Percentiles rank a stretch among this genome's conserved stretches.
These are phyloP conservation scores for Annulohypoxylon nitens DNA, from an alignment of 495 filamentous ascomycete species.

Conservation along the genomic window DNA sequence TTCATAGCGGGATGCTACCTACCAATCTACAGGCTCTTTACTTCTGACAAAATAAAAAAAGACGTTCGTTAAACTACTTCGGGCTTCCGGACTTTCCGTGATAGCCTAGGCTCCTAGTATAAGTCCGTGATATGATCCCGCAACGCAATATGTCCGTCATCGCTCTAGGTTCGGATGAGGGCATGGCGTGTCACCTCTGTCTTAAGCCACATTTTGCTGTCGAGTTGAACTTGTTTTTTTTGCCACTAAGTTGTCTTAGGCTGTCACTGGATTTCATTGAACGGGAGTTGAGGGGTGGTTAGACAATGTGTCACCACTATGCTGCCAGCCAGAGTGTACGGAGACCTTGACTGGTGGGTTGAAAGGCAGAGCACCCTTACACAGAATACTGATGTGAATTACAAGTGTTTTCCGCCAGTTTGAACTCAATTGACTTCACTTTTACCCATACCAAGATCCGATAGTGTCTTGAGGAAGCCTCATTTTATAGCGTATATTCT, in stretches of 20 bases:
- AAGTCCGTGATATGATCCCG: not conserved
- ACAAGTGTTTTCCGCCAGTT: no score
- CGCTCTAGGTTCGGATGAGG: not conserved
- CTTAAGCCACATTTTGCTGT: not conserved
- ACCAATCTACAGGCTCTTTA: not conserved
- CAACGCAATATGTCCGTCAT: not conserved
- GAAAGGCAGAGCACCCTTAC: not conserved
- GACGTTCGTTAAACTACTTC: not conserved
- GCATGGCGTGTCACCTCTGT: not conserved
- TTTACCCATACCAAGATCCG: no score
- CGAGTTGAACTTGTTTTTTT: not conserved
- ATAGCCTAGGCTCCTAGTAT: not conserved
- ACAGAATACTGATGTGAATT: no score
- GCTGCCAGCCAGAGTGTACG: not conserved
- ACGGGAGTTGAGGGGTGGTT: not conserved
- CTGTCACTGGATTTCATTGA: not conserved
- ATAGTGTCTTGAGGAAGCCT: no score
- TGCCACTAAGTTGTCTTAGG: not conserved
- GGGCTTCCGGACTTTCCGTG: not conserved
- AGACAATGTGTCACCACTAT: not conserved
- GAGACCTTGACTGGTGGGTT: not conserved
- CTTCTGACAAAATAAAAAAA: not conserved
- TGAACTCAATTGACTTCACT: no score
- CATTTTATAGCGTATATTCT: no score
- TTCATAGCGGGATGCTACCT: not conserved